Percentiles rank a stretch among this genome's conserved stretches.
Conservation (phyloP, 1,139 yeast genomes). For the Pichia sp. region DNA sequence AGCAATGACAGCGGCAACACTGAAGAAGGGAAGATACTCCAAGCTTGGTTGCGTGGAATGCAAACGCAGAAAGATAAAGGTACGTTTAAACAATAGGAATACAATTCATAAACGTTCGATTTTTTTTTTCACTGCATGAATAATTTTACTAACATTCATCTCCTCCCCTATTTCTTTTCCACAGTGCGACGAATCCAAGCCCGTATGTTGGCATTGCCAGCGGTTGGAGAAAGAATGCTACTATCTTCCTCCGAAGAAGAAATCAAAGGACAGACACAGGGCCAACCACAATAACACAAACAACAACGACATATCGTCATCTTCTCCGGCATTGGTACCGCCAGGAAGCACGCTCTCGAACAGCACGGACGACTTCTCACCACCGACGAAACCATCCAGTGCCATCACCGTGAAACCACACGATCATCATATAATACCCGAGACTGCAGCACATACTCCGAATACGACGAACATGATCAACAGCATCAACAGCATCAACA, state of each 20-base stretch:
- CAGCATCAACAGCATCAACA: neutral
- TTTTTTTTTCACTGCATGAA: too few relatives aligned
- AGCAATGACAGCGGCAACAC: neutral
- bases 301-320: too few relatives aligned
- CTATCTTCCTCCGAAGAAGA: slow-evolving; percentile 33
- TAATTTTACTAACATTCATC: neutral
- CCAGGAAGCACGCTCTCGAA: too few relatives aligned
- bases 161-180: neutral
- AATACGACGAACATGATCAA: neutral
- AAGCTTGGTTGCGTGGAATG: slow-evolving; percentile 40
- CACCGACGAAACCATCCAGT: too few relatives aligned
- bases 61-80: slow-evolving; percentile 40
- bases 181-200: slow-evolving; percentile 56
- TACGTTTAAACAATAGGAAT: slow-evolving; percentile 18
- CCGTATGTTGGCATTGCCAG: slow-evolving; percentile 52
- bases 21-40: slow-evolving; percentile 21
- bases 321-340: too few relatives aligned
- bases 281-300: too few relatives aligned
- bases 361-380: too few relatives aligned
- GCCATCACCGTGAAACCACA: too few relatives aligned
- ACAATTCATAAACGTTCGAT: too few relatives aligned
- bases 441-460: too few relatives aligned
- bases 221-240: slow-evolving; percentile 38
- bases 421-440: too few relatives aligned
- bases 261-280: slow-evolving; percentile 16